Base-by-base conservation (phyloP, 2,329 filamentous ascomycete species). In the Dendryphion nanum region DNA sequence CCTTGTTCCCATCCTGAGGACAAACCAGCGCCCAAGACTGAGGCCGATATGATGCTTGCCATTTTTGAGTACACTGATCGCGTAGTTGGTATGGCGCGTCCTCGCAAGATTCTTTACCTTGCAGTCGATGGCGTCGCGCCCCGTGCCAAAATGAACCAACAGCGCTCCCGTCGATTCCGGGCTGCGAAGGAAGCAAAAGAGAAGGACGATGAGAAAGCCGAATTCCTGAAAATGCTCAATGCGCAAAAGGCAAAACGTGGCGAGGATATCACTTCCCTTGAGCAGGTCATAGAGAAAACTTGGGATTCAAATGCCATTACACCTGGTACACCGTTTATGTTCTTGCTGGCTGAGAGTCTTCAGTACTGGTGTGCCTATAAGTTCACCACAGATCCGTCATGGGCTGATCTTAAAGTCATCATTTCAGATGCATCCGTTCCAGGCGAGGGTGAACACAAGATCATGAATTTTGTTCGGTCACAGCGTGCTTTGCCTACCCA, bases 21-120 rank as follows among this genome's bases (percentile, higher is more conserved):
- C 59, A 82, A 82, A 47, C 89, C 93, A 2, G 82, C 93, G 4
- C 93, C 93, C 8, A 86, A 85, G 59, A 91, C 93, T 44, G 93
- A 98, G 72, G 89, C 95, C 65, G 93, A 97, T 71, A 98, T 98
- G 93, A 98, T 98, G 93, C 66, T 96, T 55, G 94, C 94, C 61
- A 83, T 98, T 45, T 98, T 98, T 75, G 88, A 85, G 62, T 98
- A 98, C 69, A 98, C 93, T n/a, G 90, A 98, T 63, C 85, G 93
- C 43, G 90, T 98, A 17, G 88, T 98, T 51, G 96, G 95, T 66
- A 98, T 98, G 91, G 91, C 95, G 50, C 86, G 93, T 44, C 93
- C 93, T 7, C 83, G 93, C 54, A 97, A 96, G 71, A 73, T 98
- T 33, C 78, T 98, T 39, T 93, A 97, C 86, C 96, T 98, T 61